Percentiles rank a stretch among this genome's conserved stretches.
Evolutionary conservation across 2,329 filamentous ascomycete species (phyloP).

Genomic region (Ceratocystis lukuohia): DNA sequence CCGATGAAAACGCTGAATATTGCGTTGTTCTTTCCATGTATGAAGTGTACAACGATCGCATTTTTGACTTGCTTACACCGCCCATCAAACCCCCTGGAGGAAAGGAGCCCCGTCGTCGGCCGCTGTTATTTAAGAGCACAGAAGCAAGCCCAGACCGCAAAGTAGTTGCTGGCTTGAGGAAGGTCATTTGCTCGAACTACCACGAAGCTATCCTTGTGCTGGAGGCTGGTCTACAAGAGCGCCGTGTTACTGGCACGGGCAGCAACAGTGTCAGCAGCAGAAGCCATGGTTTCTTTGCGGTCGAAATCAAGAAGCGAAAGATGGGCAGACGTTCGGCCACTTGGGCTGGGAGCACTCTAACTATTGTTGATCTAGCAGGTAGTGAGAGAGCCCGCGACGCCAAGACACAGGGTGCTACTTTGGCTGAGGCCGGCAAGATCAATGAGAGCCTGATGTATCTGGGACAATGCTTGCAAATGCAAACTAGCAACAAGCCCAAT

Average conservation of each 20-base stretch:
- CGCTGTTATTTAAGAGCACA: slow-evolving; percentile 82
- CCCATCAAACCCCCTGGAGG: slow-evolving; percentile 27
- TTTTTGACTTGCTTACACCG: slow-evolving; percentile 77
- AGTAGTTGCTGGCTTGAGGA: slow-evolving; percentile 79
- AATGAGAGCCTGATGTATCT: slow-evolving; percentile 98
- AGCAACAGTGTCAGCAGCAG: slow-evolving; percentile 87
- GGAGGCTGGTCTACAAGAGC: slow-evolving; percentile 76
- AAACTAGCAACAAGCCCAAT: slow-evolving; percentile 68
- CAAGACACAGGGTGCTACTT: slow-evolving; percentile 82
- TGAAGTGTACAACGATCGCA: slow-evolving; percentile 96
- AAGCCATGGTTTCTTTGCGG: slow-evolving; percentile 90
- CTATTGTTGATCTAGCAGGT: slow-evolving; percentile 82
- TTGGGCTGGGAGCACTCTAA: slow-evolving; percentile 69
- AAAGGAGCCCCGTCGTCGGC: slow-evolving; percentile 45
- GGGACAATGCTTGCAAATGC: slow-evolving; percentile 91
- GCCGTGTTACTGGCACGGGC: slow-evolving; percentile 76
- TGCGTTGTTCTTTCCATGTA: slow-evolving; percentile 92
- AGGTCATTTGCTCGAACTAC: slow-evolving; percentile 71
- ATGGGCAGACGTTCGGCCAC: slow-evolving; percentile 27
- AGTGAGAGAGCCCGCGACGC: slow-evolving; percentile 88
- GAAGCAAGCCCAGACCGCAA: slow-evolving; percentile 84
- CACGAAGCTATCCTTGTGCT: slow-evolving; percentile 79
- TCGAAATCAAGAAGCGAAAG: slow-evolving; percentile 78
- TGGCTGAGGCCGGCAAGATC: slow-evolving; percentile 94
- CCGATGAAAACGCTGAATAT: slow-evolving; percentile 63